Base-by-base conservation (phyloP, 2,329 filamentous ascomycete genomes). In the Cordyceps cateniannulata region DNA sequence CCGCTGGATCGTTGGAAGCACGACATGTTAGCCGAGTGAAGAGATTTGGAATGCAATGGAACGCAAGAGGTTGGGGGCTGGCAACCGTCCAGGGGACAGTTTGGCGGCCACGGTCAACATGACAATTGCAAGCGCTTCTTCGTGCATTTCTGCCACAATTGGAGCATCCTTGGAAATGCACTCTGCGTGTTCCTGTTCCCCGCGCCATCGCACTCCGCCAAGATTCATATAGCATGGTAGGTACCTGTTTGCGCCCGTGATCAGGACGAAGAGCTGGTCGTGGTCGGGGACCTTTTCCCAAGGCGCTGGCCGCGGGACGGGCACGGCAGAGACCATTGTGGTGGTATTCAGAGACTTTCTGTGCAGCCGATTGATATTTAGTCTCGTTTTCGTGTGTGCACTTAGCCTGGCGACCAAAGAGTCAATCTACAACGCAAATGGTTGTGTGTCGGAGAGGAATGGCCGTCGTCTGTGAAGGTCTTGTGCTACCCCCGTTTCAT, bases 171-270 rank as follows among this genome's bases (percentile, higher is more conserved):
- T 5, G 32, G 2, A 8, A 27, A 16, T 32, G n/a, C 24, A 25
- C 53, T 45, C 27, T 24, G 22, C 25, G n/a, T 47, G 24, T 18
- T 27, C 22, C 14, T 8, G 40, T 27, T 49, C 3, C 20, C 44
- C 35, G 22, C 18, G 18, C 38, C 7, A 22, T 53, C 60, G 14
- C n/a, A 8, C 27, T 59, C 56, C 38, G 38, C 40, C 27, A 25
- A 38, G 35, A 16, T 3, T 38, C 35, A 5, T 38, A 10, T 38
- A 5, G 5, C 35, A 38, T 22, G 63, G 63, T 59, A 66, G 69
- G 61, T 81, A 93, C 91, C 90, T 93, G 74, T 96, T 96, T 40
- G 90, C 90, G 58, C 91, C 91, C 0, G 91, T 96, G 45, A 96
- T 84, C 44, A 96, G 79, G 9, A 91, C 85, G 70, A 85, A 85